Evolutionary conservation across 2,329 filamentous ascomycete genomes (phyloP), one percentile per base, ranked within the genome.

Genomic region (Exserohilum rostratum): DNA sequence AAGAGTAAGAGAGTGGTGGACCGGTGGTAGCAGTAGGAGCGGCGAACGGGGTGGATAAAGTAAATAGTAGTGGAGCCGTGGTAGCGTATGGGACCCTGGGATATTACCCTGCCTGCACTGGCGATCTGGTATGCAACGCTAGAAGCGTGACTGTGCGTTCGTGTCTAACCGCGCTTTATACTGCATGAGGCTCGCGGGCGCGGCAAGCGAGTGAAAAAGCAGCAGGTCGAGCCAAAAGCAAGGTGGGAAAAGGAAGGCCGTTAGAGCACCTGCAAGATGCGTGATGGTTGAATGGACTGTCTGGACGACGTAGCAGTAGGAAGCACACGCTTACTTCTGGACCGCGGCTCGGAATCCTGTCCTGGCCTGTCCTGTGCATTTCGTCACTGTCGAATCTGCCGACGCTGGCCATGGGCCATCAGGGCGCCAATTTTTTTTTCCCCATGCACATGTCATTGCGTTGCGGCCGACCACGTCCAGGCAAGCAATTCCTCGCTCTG

Each of bases 301-400:
- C n/a, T n/a, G n/a, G n/a, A n/a, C n/a, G n/a, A n/a, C n/a, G n/a
- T n/a, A n/a, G n/a, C n/a, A n/a, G n/a, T n/a, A n/a, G n/a, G n/a
- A n/a, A n/a, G n/a, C n/a, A n/a, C n/a, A n/a, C n/a, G n/a, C 22
- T 25, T 25, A 7, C 29, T 43, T 30, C 25, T 62, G 57, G 51
- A 50, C 65, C 65, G 65, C 65, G 65, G 65, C 60, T 61, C 53
- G 42, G 42, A 27, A 29, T 39, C 39, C 13, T 11, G 22, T 20
- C n/a, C 39, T 43, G 29, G 39, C 33, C 22, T 42, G 50, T 42
- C 60, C 42, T 55, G 63, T 61, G 58, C 48, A 60, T 60, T 57
- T 54, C 55, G 58, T 63, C 58, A 64, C 58, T 43, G 43, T 55
- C 44, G 44, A 55, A 58, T 64, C 57, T 62, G 55, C 65, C 64